Percentiles rank a stretch among this genome's conserved stretches.
Conservation (phyloP, 2,329 filamentous ascomycete species). For the Bipolaris oryzae region DNA sequence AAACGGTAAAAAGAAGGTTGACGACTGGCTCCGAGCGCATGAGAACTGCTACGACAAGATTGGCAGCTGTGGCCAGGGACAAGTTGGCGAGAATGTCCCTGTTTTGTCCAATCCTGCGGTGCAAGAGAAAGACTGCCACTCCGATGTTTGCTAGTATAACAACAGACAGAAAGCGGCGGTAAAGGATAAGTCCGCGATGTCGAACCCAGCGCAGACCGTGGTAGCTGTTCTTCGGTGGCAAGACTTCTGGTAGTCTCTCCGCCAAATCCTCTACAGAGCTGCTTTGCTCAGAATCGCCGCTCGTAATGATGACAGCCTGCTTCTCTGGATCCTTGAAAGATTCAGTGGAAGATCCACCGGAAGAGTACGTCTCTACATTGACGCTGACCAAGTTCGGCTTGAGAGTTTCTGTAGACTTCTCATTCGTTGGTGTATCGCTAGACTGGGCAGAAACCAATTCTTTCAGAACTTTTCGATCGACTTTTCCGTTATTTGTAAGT, state of each 20-base stretch:
- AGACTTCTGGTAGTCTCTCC: conserved; percentile 20
- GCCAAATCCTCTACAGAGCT: conserved; percentile 15
- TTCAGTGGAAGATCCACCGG: not conserved
- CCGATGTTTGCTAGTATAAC: conserved; percentile 35
- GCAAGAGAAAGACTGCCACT: conserved; percentile 32
- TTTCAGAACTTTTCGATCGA: conserved; percentile 58
- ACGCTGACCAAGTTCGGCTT: not conserved
- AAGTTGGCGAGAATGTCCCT: conserved; percentile 34
- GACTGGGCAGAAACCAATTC: conserved; percentile 23
- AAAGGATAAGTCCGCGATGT: conserved; percentile 40
- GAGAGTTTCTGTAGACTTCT: not conserved
- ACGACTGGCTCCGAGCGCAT: conserved; percentile 47
- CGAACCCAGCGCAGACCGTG: conserved; percentile 42
- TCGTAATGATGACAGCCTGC: conserved; percentile 11
- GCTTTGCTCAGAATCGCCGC: conserved; percentile 20
- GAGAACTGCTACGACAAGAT: conserved; percentile 41
- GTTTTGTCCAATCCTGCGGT: conserved; percentile 24
- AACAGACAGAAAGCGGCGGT: conserved; percentile 39
- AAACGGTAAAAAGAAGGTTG: conserved; percentile 45
- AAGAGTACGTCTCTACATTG: not conserved
- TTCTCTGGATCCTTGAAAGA: conserved; percentile 13
- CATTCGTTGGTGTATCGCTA: conserved; percentile 8
- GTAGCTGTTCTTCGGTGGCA: conserved; percentile 38
- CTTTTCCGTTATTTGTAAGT: conserved; percentile 62
- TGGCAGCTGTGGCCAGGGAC: conserved; percentile 45